Conservation (phyloP, 2,329 filamentous ascomycete species). For the Diaporthe velutina region DNA sequence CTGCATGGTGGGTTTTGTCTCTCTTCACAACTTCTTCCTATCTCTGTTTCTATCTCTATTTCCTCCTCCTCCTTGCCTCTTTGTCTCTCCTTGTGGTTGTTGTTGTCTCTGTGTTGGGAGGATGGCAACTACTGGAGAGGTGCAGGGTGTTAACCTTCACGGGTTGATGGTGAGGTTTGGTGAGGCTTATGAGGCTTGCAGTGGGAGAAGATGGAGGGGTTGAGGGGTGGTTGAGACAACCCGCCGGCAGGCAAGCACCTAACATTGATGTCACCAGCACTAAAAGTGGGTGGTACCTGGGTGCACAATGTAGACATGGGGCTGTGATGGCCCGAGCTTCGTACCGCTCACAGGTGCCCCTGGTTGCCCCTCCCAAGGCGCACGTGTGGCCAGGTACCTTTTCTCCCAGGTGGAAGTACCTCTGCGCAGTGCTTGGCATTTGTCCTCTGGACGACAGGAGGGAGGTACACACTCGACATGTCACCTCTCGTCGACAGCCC, state of each 20-base stretch:
- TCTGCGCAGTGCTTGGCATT: background rate
- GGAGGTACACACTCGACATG: background rate
- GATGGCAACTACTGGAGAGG: background rate
- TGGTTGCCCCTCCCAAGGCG: background rate
- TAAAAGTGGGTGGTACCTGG: background rate
- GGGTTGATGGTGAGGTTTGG: background rate
- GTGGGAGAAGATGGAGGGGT: background rate
- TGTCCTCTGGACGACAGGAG: background rate
- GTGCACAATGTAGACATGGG: background rate
- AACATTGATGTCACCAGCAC: constrained; percentile 6
- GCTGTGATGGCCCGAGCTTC: background rate
- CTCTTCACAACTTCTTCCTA: background rate
- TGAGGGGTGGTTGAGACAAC: background rate
- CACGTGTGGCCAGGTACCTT: background rate
- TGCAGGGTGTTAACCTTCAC: background rate
- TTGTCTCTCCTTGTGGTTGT: background rate
- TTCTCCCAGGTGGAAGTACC: background rate
- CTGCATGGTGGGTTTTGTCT: constrained; percentile 49
- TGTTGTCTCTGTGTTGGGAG: background rate
- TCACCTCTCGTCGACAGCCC: background rate
- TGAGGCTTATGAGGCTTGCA: background rate
- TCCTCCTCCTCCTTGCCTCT: background rate
- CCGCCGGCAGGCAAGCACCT: background rate
- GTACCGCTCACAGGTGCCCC: background rate
- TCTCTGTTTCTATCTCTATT: background rate